Evolutionary conservation across 2,329 filamentous ascomycete species (phyloP).

Genomic region (Colletotrichum cuscutae): DNA sequence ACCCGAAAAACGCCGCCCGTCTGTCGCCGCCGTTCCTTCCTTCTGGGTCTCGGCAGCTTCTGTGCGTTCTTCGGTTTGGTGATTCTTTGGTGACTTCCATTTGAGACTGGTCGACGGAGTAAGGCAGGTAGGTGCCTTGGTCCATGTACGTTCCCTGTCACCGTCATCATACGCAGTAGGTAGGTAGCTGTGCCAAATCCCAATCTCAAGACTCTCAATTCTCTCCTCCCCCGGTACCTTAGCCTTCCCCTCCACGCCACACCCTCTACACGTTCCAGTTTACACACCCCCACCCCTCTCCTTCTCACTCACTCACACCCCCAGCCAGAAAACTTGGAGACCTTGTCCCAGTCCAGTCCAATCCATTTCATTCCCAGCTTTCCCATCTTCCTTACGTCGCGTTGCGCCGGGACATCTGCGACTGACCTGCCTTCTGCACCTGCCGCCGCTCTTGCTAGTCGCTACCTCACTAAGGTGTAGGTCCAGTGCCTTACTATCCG

Average conservation of each 20-base stretch:
- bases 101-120: not conserved
- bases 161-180: not conserved
- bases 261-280: not conserved
- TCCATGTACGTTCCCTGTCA: conserved; percentile 14
- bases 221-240: not conserved
- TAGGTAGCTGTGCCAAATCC: not conserved
- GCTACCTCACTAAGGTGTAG: too few relatives aligned
- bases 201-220: not conserved
- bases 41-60: conserved; percentile 3
- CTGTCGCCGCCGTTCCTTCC: not conserved
- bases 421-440: conserved; percentile 1
- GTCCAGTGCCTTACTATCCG: too few relatives aligned
- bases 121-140: not conserved
- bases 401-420: conserved; percentile 29
- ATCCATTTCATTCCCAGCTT: conserved; percentile 9
- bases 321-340: not conserved
- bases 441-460: not conserved
- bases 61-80: not conserved
- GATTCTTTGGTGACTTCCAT: not conserved
- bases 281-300: not conserved
- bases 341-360: conserved; percentile 6
- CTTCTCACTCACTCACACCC: not conserved
- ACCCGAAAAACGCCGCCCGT: conserved; percentile 8
- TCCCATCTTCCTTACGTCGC: conserved; percentile 16
- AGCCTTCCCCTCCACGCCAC: not conserved